Conservation (phyloP, 306 rosid species). For the Quercus variabilis region DNA sequence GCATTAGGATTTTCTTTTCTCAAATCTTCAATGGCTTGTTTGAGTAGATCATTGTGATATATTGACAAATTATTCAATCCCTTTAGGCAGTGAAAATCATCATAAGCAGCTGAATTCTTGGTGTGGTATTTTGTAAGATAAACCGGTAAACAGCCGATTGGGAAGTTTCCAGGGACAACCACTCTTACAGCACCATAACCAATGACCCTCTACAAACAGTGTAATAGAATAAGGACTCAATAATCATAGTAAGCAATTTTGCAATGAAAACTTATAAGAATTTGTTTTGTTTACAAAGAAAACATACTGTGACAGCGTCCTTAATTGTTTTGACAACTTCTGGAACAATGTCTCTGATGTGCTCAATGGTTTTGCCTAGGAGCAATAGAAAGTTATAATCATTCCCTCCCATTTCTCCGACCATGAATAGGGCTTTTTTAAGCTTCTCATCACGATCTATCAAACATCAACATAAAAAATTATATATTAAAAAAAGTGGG, state of each 20-base stretch:
- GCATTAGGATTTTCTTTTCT: slow-evolving; percentile 9
- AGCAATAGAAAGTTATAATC: slow-evolving; percentile 13
- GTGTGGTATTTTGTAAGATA: slow-evolving; percentile 9
- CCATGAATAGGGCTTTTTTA: slow-evolving; percentile 13
- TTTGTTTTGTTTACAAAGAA: not conserved
- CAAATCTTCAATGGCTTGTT: slow-evolving; percentile 5
- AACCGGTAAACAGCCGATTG: slow-evolving; percentile 14
- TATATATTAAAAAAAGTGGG: not conserved
- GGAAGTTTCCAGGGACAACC: slow-evolving; percentile 22
- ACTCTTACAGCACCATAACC: slow-evolving; percentile 9
- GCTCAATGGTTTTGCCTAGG: slow-evolving; percentile 8
- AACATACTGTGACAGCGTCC: slow-evolving; percentile 2
- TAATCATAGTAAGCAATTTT: not conserved
- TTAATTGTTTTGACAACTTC: slow-evolving; percentile 19
- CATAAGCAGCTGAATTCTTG: slow-evolving; percentile 2
- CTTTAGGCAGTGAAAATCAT: slow-evolving; percentile 3
- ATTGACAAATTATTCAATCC: not conserved
- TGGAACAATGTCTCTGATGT: slow-evolving; percentile 10
- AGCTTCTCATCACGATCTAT: slow-evolving; percentile 19
- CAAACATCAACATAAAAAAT: not conserved
- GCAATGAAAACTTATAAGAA: not conserved
- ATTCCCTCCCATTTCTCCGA: slow-evolving; percentile 21
- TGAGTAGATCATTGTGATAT: slow-evolving; percentile 17
- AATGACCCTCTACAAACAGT: slow-evolving; percentile 4
- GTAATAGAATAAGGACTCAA: not conserved